Conservation (phyloP, 352 stramenopile species). For the Albugo candida region DNA sequence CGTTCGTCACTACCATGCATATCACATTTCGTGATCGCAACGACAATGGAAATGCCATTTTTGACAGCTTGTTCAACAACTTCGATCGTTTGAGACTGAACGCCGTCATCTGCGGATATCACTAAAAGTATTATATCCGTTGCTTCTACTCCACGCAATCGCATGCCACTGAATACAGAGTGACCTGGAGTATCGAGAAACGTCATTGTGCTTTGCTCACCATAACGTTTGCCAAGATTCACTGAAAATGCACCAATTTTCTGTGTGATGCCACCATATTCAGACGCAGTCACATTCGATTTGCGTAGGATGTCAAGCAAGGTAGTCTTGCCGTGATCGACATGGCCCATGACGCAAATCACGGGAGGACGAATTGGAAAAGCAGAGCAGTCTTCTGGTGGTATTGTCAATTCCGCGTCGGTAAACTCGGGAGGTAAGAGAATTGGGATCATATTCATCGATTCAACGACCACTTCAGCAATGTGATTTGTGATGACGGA, state of each 20-base stretch:
- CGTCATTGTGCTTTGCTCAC: conserved; percentile 52
- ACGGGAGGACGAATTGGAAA: conserved; percentile 77
- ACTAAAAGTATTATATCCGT: conserved; percentile 97
- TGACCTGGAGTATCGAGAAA: conserved; percentile 99
- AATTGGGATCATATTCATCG: conserved; percentile 71
- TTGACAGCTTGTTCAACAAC: conserved; percentile 86
- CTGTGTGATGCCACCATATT: conserved; percentile 99
- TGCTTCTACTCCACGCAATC: conserved; percentile 88
- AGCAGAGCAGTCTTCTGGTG: conserved; percentile 36
- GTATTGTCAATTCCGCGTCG: conserved; percentile 43
- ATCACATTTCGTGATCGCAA: conserved; percentile 97
- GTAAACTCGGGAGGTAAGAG: conserved; percentile 65
- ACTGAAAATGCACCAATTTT: conserved; percentile 95
- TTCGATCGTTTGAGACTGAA: conserved; percentile 97
- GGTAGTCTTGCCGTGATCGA: conserved; percentile 99
- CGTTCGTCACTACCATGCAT: conserved; percentile 56
- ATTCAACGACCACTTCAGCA: conserved; percentile 63
- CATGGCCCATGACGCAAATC: conserved; percentile 99
- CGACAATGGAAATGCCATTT: conserved; percentile 89
- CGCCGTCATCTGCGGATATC: conserved; percentile 95
- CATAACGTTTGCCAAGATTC: conserved; percentile 73
- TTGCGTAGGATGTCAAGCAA: conserved; percentile 90
- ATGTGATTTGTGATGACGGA: conserved; percentile 50
- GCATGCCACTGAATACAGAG: conserved; percentile 96
- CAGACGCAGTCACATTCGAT: conserved; percentile 81